phyloP scores from a whole-genome alignment of 2,329 filamentous ascomycete genomes.

The Lachnellula subtilissima region DNA sequence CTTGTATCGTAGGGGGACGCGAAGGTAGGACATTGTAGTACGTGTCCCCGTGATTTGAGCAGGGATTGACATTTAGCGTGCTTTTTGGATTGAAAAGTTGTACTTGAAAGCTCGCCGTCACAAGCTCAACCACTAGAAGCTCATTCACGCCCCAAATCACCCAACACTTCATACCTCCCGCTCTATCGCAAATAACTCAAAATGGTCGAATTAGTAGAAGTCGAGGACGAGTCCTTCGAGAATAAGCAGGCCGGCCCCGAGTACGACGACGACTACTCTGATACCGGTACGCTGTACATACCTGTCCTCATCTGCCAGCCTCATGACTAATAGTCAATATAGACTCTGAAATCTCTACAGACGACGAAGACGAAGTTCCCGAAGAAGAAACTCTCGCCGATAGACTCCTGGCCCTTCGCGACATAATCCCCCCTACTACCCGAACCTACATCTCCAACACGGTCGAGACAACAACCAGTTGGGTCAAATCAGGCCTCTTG shows the following conservation, averaged over 20 bases:
- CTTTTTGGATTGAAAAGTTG: not conserved
- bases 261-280: slow-evolving; percentile 79
- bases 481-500: slow-evolving; percentile 55
- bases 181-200: slow-evolving; percentile 32
- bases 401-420: slow-evolving; percentile 66
- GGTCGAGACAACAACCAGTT: slow-evolving; percentile 49
- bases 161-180: not conserved
- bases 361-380: slow-evolving; percentile 61
- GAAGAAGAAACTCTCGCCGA: slow-evolving; percentile 58
- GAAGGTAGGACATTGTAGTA: too few relatives aligned
- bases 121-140: not conserved
- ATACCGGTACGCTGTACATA: slow-evolving; percentile 63
- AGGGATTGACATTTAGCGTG: too few relatives aligned
- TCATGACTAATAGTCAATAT: slow-evolving; percentile 14
- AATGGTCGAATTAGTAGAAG: slow-evolving; percentile 97
- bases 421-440: slow-evolving; percentile 70
- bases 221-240: slow-evolving; percentile 93
- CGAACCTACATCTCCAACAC: slow-evolving; percentile 63
- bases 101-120: not conserved
- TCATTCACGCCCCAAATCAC: not conserved
- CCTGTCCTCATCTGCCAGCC: not conserved
- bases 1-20: too few relatives aligned
- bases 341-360: slow-evolving; percentile 83
- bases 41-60: too few relatives aligned
- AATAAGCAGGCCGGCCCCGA: slow-evolving; percentile 61